Conservation (phyloP, 164 flowering plant genomes). For the Vitis riparia region DNA sequence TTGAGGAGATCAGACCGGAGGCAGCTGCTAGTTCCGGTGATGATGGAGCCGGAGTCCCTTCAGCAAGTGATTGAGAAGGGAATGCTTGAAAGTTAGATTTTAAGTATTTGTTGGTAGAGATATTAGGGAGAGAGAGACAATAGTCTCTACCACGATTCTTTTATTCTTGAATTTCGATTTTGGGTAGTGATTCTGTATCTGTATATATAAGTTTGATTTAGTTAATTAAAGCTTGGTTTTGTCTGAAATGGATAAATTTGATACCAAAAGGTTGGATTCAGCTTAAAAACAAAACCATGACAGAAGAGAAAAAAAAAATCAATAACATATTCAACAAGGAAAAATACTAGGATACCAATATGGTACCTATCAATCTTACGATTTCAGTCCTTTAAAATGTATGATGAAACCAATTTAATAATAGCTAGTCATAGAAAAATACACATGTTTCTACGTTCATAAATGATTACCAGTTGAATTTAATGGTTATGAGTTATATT, state of each 20-base stretch:
- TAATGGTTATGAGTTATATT: no score
- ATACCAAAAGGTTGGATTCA: background rate
- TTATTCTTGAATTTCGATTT: constrained; percentile 21
- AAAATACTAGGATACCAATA: no score
- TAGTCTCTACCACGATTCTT: constrained; percentile 19
- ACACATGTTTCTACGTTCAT: no score
- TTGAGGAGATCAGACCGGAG: constrained; percentile 13
- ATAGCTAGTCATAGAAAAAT: no score
- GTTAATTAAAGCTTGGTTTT: background rate
- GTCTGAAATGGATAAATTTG: background rate
- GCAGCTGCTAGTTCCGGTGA: constrained; percentile 7
- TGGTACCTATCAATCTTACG: no score
- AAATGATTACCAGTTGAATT: no score
- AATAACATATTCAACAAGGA: no score
- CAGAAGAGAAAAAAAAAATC: no score
- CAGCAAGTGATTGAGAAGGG: constrained; percentile 4
- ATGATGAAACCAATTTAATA: no score
- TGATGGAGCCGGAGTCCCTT: constrained; percentile 3
- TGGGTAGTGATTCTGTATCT: constrained; percentile 2
- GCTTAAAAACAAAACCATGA: background rate
- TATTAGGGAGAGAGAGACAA: background rate
- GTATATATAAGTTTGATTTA: constrained; percentile 17
- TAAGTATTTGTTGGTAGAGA: background rate
- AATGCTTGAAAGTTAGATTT: no score
- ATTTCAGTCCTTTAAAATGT: no score